Evolutionary conservation across 169 alveolate genomes (phyloP).

Genomic region (Eimeria zaria): DNA sequence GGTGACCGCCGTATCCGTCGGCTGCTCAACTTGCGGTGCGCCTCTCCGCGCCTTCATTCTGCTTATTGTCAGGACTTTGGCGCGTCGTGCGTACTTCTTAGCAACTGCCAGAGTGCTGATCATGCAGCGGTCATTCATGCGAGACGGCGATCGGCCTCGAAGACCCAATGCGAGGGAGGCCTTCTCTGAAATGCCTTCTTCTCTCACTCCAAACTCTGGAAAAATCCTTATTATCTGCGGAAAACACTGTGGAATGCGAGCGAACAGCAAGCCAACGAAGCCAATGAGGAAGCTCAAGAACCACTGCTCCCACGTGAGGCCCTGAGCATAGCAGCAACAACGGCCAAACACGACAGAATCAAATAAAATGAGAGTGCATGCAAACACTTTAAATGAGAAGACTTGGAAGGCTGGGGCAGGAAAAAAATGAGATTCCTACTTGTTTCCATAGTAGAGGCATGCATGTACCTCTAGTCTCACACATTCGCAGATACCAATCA

Average conservation of each 20-base stretch:
- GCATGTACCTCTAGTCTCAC: neutral
- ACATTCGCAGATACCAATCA: neutral
- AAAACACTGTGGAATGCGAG: constrained; percentile 71
- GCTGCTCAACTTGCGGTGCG: neutral
- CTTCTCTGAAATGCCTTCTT: constrained; percentile 56
- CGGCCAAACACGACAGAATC: neutral
- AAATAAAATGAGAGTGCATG: neutral
- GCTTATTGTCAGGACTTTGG: constrained; percentile 67
- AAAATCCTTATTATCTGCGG: constrained; percentile 44
- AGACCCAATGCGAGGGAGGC: constrained; percentile 65
- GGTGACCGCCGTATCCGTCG: constrained; percentile 12
- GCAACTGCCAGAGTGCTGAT: constrained; percentile 69
- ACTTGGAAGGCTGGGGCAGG: too few relatives aligned
- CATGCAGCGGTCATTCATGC: constrained; percentile 78
- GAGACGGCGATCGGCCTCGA: constrained; percentile 76
- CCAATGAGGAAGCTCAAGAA: constrained; percentile 62
- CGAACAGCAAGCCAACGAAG: constrained; percentile 70
- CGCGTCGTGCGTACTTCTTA: constrained; percentile 74
- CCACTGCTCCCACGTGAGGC: constrained; percentile 74
- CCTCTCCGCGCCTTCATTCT: constrained; percentile 45
- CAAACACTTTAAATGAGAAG: too few relatives aligned
- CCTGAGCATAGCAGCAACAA: constrained; percentile 21
- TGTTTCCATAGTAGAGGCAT: neutral
- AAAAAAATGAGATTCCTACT: neutral
- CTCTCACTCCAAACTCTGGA: constrained; percentile 76